phyloP scores from a whole-genome alignment of 148 eudicot genomes.

The Nepenthes gracilis region DNA sequence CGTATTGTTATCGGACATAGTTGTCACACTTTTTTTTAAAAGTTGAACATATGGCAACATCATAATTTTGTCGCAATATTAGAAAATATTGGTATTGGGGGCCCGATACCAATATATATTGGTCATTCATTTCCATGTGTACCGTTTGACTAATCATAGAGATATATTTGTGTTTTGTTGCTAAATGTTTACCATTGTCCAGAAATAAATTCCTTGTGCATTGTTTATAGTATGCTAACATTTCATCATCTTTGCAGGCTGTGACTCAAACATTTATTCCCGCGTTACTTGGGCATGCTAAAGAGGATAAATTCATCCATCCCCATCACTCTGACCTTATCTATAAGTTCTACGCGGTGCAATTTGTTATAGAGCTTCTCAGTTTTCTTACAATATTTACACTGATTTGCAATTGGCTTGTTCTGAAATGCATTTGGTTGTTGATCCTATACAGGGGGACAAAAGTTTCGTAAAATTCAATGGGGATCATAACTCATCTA shows the following conservation, averaged over 20 bases:
- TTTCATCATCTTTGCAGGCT: slow-evolving; percentile 36
- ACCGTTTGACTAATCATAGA: not conserved
- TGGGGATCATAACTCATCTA: slow-evolving; percentile 92
- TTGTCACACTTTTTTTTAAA: too few species aligned
- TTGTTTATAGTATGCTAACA: slow-evolving; percentile 5
- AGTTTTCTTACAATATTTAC: not conserved
- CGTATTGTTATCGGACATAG: too few species aligned
- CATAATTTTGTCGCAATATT: too few species aligned
- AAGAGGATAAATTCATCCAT: slow-evolving; percentile 72
- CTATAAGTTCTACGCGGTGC: slow-evolving; percentile 59
- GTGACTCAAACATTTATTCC: slow-evolving; percentile 75
- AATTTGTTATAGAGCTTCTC: not conserved
- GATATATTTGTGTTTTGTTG: not conserved
- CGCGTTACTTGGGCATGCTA: slow-evolving; percentile 85
- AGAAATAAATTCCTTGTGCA: not conserved
- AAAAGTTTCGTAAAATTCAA: slow-evolving; percentile 83
- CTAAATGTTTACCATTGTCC: not conserved
- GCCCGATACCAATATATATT: too few species aligned
- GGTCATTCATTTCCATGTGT: too few species aligned
- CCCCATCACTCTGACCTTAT: slow-evolving; percentile 72
- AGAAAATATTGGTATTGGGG: too few species aligned
- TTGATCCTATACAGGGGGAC: slow-evolving; percentile 56
- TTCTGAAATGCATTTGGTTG: not conserved
- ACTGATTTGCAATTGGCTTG: not conserved
- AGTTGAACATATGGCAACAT: too few species aligned